Percentiles rank a stretch among this genome's conserved stretches.
These are phyloP conservation scores for Fusarium sp. DNA, from an alignment of 2,329 filamentous ascomycete species.

Conservation along the genomic window DNA sequence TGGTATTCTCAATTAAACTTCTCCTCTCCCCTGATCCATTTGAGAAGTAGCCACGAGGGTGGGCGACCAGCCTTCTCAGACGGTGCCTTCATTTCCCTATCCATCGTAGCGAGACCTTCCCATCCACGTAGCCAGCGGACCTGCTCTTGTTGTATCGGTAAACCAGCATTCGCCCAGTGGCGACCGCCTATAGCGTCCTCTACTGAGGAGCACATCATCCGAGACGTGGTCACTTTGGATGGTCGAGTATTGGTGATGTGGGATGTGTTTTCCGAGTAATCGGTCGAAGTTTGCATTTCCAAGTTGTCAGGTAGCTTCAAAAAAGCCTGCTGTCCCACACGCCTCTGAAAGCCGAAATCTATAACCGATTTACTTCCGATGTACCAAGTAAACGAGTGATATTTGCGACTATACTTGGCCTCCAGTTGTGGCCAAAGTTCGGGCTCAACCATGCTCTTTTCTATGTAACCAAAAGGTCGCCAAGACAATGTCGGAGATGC, in stretches of 20 bases:
- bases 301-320: constrained; percentile 5
- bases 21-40: too few species aligned
- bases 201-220: constrained; percentile 2
- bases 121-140: constrained; percentile 6
- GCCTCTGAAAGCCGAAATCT: constrained; percentile 1
- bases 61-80: not conserved
- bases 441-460: constrained; percentile 3
- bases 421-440: constrained; percentile 18
- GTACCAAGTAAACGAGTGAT: constrained; percentile 9
- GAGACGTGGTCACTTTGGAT: constrained; percentile 1
- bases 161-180: constrained; percentile 9
- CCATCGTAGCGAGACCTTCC: constrained; percentile 7
- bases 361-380: not conserved
- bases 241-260: not conserved
- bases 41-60: constrained; percentile 2
- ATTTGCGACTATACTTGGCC: constrained; percentile 5
- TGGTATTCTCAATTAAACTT: too few species aligned
- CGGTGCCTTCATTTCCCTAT: not conserved
- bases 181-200: not conserved
- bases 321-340: not conserved
- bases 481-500: not conserved
- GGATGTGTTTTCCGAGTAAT: not conserved
- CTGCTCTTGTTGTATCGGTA: not conserved
- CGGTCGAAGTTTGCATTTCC: not conserved
- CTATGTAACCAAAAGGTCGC: constrained; percentile 3